A percentile compares a stretch with the other conserved stretches of the same genome.
Conservation (phyloP, 1,139 yeast species). For the Geotrichum bryndzae region DNA sequence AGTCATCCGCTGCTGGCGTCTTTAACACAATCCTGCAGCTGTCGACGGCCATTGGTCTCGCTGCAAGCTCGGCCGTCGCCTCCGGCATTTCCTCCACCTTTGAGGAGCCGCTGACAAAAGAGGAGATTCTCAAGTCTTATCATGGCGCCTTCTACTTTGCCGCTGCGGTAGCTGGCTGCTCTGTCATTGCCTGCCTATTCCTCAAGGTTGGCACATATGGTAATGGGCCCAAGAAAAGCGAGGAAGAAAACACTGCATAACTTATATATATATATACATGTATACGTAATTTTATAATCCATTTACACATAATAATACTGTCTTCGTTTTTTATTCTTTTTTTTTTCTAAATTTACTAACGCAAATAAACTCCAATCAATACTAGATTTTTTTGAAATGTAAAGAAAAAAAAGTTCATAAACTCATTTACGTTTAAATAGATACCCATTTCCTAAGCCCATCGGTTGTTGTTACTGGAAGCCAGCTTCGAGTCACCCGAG, state of each 20-base stretch:
- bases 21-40: conserved; percentile 42
- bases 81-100: conserved; percentile 33
- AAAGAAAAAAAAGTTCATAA: neutral
- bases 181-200: conserved; percentile 35
- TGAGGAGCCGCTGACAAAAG: conserved; percentile 27
- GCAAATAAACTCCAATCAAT: too few relatives aligned
- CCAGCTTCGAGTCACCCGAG: conserved; percentile 41
- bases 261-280: neutral
- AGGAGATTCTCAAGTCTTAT: conserved; percentile 32
- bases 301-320: neutral
- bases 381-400: neutral
- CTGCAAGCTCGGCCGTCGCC: conserved; percentile 38
- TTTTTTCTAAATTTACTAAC: too few relatives aligned
- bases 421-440: neutral
- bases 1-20: conserved; percentile 44
- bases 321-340: neutral
- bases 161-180: conserved; percentile 34
- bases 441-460: neutral
- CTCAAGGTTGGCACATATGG: conserved; percentile 37
- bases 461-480: neutral
- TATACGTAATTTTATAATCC: neutral
- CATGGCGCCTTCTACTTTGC: conserved; percentile 42
- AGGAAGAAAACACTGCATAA: neutral
- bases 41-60: conserved; percentile 40
- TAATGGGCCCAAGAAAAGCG: neutral